These are phyloP conservation scores for Fusarium brevicatenulatum DNA, from an alignment of 2,329 filamentous ascomycete species.

Conservation along the genomic window DNA sequence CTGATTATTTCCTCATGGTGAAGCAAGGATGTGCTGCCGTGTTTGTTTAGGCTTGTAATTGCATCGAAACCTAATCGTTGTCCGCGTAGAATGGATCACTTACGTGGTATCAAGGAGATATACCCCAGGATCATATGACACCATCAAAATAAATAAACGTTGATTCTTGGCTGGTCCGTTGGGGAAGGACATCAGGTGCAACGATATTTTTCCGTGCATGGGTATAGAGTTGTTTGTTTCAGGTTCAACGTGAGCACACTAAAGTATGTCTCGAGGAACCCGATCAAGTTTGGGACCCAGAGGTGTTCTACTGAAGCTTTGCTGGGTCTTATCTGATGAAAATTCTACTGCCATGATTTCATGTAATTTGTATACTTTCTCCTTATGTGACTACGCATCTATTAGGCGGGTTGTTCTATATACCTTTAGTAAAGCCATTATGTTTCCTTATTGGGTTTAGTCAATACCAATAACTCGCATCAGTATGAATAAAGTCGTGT, in stretches of 20 bases:
- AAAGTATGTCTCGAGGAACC: not conserved
- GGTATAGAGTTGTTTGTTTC: conserved; percentile 32
- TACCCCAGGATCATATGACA: conserved; percentile 18
- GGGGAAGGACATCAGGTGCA: conserved; percentile 7
- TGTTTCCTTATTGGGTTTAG: not conserved
- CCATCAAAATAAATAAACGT: conserved; percentile 7
- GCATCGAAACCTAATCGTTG: not conserved
- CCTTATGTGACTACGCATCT: not conserved
- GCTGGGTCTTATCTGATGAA: not conserved
- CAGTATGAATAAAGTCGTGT: not conserved
- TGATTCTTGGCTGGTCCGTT: conserved; percentile 1
- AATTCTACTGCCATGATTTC: not conserved
- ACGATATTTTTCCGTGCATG: conserved; percentile 25
- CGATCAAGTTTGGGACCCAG: not conserved
- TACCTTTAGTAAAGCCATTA: not conserved
- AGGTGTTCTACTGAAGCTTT: not conserved
- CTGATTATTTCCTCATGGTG: not conserved
- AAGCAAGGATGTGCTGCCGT: not conserved
- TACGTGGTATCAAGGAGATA: conserved; percentile 19
- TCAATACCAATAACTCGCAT: not conserved
- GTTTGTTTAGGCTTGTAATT: not conserved
- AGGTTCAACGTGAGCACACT: conserved; percentile 36
- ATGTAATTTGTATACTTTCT: not conserved
- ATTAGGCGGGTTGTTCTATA: not conserved
- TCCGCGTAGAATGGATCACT: not conserved